Percentiles rank a stretch among this genome's conserved stretches.
Evolutionary conservation across 257 asterid species (phyloP).

Genomic region (Solanum rostratum): DNA sequence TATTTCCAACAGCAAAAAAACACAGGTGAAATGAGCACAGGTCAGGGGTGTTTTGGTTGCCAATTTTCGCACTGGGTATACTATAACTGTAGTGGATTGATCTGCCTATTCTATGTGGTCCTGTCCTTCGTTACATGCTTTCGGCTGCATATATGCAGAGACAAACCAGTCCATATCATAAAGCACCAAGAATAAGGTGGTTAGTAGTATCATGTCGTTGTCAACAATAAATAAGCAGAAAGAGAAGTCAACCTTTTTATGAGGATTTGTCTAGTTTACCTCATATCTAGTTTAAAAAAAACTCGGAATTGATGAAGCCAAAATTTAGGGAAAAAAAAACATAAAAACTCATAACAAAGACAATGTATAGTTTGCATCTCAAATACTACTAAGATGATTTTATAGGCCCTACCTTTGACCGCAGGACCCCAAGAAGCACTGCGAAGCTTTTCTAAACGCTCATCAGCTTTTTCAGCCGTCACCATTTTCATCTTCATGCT

Average conservation of each 20-base stretch:
- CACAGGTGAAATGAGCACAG: too few relatives aligned
- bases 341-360: neutral
- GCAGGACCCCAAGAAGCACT: slow-evolving; percentile 91
- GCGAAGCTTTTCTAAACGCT: slow-evolving; percentile 85
- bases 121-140: too few relatives aligned
- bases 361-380: neutral
- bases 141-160: too few relatives aligned
- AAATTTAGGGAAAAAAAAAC: too few relatives aligned
- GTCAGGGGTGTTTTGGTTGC: too few relatives aligned
- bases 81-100: too few relatives aligned
- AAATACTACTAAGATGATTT: neutral
- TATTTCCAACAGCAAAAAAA: too few relatives aligned
- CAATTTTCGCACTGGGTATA: too few relatives aligned
- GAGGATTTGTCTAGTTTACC: neutral
- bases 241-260: neutral
- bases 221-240: neutral
- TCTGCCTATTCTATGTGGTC: too few relatives aligned
- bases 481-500: slow-evolving; percentile 99
- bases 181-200: neutral
- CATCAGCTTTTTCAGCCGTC: slow-evolving; percentile 74
- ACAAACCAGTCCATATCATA: neutral
- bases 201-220: neutral
- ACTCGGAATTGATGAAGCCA: neutral
- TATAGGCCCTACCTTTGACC: slow-evolving; percentile 32
- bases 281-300: neutral